Evolutionary conservation across 2,329 filamentous ascomycete species (phyloP), one percentile per base, ranked within the genome.

Genomic region (Cryphonectria japonica): DNA sequence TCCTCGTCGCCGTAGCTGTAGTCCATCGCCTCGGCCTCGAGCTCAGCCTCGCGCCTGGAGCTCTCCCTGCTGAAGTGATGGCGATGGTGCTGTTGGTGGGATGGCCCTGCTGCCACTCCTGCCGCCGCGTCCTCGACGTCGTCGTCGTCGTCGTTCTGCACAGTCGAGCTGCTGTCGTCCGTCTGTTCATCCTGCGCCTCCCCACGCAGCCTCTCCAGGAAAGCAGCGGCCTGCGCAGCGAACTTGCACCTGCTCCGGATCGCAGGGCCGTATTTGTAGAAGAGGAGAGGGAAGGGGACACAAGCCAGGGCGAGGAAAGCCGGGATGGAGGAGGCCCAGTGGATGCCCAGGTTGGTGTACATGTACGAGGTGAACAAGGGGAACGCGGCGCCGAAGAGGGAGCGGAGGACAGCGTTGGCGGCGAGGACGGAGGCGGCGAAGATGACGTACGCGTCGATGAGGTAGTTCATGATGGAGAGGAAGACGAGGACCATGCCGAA

Each of bases 341-440:
- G 91, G 69, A 92, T 90, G 64, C 92, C 91, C 2, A 92, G 83
- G 69, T 84, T 81, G 2, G 82, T 50, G 77, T 87, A 89, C 85
- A 89, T 88, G 73, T 80, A 82, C 0, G 83, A 85, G 0, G 91
- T 92, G 80, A 94, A 94, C 0, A 94, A 84, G 0, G 92, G 92
- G 81, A 94, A 94, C 0, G 86, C 89, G 0, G 90, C 88, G 71
- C 91, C 92, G 72, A 94, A 93, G 19, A 92, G 80, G 0, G 91
- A 93, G 71, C 92, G 89, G 14, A 94, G 82, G 37, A 94, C 88
- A 1, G 89, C 86, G 79, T 91, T 93, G 64, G 91, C 92, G 2
- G 93, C 92, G 11, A 95, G 83, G 0, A 91, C 92, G 0, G 90
- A 93, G 0, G 92, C 92, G 0, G 93, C 92, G 73, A 91, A 95